Evolutionary conservation across 2,329 filamentous ascomycete genomes (phyloP).

Genomic region (Gaeumannomyces tritici): DNA sequence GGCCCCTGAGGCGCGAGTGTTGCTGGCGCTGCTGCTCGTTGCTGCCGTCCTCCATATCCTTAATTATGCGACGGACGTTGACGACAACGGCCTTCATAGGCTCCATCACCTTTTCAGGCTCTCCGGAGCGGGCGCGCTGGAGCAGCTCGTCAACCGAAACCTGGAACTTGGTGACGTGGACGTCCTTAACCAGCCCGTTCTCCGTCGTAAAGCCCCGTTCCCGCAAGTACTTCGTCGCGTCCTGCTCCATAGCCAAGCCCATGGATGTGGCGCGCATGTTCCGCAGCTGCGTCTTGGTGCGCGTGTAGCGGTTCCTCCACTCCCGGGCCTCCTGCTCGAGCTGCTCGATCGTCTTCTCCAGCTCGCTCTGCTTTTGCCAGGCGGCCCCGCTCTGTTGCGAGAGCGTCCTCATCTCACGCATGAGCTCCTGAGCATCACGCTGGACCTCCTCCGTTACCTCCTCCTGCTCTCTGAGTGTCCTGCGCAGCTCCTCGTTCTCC

Average conservation of each 20-base stretch:
- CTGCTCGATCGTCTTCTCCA: constrained; percentile 64
- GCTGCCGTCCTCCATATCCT: constrained; percentile 58
- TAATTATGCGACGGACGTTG: constrained; percentile 74
- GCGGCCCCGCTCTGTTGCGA: constrained; percentile 71
- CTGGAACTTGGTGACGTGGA: constrained; percentile 92
- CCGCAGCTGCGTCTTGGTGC: constrained; percentile 77
- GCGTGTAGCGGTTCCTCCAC: constrained; percentile 86
- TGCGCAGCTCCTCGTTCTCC: constrained; percentile 61
- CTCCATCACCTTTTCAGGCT: constrained; percentile 66
- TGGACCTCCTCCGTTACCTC: constrained; percentile 80
- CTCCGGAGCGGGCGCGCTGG: constrained; percentile 62
- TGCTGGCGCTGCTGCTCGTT: constrained; percentile 46
- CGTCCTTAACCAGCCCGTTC: constrained; percentile 75
- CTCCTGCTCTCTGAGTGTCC: constrained; percentile 62
- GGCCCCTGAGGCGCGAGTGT: constrained; percentile 63
- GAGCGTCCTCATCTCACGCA: constrained; percentile 81
- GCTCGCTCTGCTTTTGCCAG: constrained; percentile 71
- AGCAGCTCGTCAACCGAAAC: constrained; percentile 88
- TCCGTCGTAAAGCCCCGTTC: constrained; percentile 60
- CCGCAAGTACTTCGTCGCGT: constrained; percentile 57
- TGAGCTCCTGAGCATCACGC: constrained; percentile 69
- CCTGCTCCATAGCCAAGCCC: constrained; percentile 58
- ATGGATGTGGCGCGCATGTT: constrained; percentile 72
- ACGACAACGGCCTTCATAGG: constrained; percentile 81
- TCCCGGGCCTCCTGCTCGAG: constrained; percentile 78